A percentile compares a stretch with the other conserved stretches of the same genome.
Evolutionary conservation across 208 protist species (phyloP).

Genomic region (Crithidia expoeki): DNA sequence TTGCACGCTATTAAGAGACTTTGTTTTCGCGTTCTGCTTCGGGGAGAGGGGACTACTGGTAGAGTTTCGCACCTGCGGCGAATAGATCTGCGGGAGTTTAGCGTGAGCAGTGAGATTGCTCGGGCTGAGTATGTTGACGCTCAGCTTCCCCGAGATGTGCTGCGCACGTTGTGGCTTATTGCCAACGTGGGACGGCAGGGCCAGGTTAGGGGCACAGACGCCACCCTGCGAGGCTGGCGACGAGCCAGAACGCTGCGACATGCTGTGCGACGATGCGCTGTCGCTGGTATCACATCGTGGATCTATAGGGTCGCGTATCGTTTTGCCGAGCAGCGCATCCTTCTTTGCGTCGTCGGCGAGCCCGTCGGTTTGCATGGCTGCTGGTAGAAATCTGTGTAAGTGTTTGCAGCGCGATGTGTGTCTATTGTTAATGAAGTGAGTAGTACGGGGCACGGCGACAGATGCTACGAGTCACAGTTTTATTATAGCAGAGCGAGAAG

Average conservation of each 20-base stretch:
- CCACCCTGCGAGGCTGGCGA: neutral
- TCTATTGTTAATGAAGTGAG: too few species aligned
- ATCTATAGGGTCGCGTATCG: conserved; percentile 12
- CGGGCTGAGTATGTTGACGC: conserved; percentile 4
- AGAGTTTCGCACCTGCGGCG: conserved; percentile 14
- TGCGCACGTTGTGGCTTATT: neutral
- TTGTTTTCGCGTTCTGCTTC: neutral
- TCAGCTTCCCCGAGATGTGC: conserved; percentile 19
- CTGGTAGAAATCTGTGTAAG: too few species aligned
- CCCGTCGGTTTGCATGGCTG: conserved; percentile 9
- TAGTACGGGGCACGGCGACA: too few species aligned
- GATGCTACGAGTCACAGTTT: neutral
- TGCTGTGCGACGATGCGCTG: conserved; percentile 1
- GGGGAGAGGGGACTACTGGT: conserved; percentile 20
- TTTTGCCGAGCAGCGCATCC: neutral
- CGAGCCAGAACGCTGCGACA: neutral
- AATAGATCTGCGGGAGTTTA: neutral
- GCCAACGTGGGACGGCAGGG: conserved; percentile 9
- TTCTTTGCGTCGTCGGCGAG: neutral
- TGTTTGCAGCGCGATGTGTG: too few species aligned
- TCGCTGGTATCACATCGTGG: neutral
- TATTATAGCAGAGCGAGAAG: neutral
- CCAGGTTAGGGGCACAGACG: neutral
- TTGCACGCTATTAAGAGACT: conserved; percentile 13
- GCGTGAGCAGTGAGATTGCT: conserved; percentile 6